Base-by-base conservation (phyloP, 2,329 filamentous ascomycete species). In the Pseudogymnoascus sp. region DNA sequence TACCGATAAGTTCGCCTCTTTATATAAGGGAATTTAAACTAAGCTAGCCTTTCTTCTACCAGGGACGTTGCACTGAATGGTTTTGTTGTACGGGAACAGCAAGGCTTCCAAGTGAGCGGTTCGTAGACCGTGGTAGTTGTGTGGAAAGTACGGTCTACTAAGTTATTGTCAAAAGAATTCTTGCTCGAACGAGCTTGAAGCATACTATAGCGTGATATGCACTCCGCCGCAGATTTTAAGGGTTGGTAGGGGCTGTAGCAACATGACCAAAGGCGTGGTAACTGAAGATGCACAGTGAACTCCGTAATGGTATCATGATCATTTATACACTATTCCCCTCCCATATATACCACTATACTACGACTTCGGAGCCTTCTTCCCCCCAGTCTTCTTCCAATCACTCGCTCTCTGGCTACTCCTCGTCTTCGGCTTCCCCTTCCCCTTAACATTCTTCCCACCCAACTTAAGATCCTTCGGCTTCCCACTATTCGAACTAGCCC, bases 401-500 rank as follows among this genome's bases (percentile, higher is more conserved):
- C 70, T 70, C 25, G 70, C 71, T 38, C 71, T 69, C 33, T 70
- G 74, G 37, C 69, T 71, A 59, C 73, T 73, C 38, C 69, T 74
- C 38, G 69, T 72, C 43, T 68, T 69, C 12, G 76, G 77, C 69
- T 77, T 78, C 21, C 71, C 76, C 71, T 81, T 84, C 65, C 74
- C 73, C 66, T 78, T 78, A 67, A 84, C 84, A 9, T 82, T 81
- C 37, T 82, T 77, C 70, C 84, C 84, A 63, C 83, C 72, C 18
- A 88, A 75, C 72, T 81, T 87, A 65, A 84, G 73, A 69, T 85
- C 84, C 73, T 78, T 88, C 41, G 84, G 84, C 69, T 80, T 86
- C 4, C 83, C 87, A 64, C 88, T 84, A 63, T 81, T 88, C 33
- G 81, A 77, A 62, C 83, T 90, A 8, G 90, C 90, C 61, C 91